Conservation (phyloP, 2,329 filamentous ascomycete genomes). For the Aspergillus brasiliensis region DNA sequence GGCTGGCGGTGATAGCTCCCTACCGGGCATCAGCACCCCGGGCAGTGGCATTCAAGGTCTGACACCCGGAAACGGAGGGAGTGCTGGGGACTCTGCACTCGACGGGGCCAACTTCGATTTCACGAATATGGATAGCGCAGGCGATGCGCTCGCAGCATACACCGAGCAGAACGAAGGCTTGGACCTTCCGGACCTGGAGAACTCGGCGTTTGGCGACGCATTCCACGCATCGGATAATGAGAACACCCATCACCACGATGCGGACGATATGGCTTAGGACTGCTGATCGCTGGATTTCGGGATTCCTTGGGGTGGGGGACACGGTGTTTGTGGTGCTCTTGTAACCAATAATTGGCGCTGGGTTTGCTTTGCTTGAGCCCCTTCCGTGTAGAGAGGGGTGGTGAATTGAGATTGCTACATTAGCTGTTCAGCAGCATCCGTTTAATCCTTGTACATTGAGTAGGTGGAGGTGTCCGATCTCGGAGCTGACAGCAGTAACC, state of each 20-base stretch:
- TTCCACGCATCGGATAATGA: conserved; percentile 64
- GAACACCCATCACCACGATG: conserved; percentile 42
- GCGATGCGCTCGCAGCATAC: conserved; percentile 70
- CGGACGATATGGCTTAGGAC: conserved; percentile 42
- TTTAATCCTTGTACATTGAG: no score
- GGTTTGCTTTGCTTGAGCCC: conserved; percentile 5
- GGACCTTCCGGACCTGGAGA: conserved; percentile 67
- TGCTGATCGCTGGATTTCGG: conserved; percentile 9
- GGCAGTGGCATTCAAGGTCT: conserved; percentile 29
- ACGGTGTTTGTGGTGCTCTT: conserved; percentile 21
- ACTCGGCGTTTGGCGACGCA: conserved; percentile 81
- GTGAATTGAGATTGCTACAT: not conserved
- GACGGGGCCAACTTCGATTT: conserved; percentile 48
- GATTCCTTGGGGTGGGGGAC: conserved; percentile 18
- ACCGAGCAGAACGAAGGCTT: conserved; percentile 59
- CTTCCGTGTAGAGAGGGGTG: not conserved
- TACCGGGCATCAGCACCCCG: conserved; percentile 18
- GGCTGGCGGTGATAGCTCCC: conserved; percentile 10
- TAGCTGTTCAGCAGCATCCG: not conserved
- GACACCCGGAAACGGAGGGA: conserved; percentile 24
- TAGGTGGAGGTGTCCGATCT: no score
- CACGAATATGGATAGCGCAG: conserved; percentile 64
- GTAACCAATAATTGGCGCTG: conserved; percentile 16
- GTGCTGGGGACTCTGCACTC: conserved; percentile 33
- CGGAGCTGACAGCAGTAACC: no score